Evolutionary conservation across 345 rosid genomes (phyloP), one percentile per base, ranked within the genome.

Genomic region (Abelmoschus esculentus): DNA sequence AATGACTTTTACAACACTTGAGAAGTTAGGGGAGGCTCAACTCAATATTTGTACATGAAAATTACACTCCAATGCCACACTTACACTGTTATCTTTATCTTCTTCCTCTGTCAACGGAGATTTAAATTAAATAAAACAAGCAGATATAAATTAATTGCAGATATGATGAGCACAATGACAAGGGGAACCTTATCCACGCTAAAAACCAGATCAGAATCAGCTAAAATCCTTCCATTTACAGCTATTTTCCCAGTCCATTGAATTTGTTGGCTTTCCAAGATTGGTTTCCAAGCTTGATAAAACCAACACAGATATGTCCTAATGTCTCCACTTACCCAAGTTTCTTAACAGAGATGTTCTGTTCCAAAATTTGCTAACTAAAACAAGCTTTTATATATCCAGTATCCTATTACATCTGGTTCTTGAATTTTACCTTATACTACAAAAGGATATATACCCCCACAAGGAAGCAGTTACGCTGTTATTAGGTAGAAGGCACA

Each of bases 111-210:
- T 22, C 26, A 1, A 22, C 0, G 1, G 1, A 34, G 38, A 34
- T 32, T 3, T 32, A 36, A 61, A 22, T 22, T 22, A 22, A 4
- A 61, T 10, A 32, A 18, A 61, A 31, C 55, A 55, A 47, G 63
- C 32, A 61, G 26, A 61, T 67, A 68, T 40, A 54, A 72, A 61
- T 60, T 18, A 70, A 56, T 56, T 65, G 61, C 74, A 66, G 47
- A 65, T 70, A 19, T 32, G 49, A 31, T 52, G 13, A 66, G 58
- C 62, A 59, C 56, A 60, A 17, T 15, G 12, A 46, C 50, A 12
- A 50, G 22, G 42, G 59, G 46, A 55, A 56, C 46, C 61, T 32
- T 62, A 54, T 14, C 36, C 66, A 34, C 14, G 1, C 66, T 4
- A 44, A n/a, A 7, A 40, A 40, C 44, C 44, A 40, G 44, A 40